These are phyloP conservation scores for Aquilaria sinensis DNA, from an alignment of 345 rosid species.

Conservation along the genomic window DNA sequence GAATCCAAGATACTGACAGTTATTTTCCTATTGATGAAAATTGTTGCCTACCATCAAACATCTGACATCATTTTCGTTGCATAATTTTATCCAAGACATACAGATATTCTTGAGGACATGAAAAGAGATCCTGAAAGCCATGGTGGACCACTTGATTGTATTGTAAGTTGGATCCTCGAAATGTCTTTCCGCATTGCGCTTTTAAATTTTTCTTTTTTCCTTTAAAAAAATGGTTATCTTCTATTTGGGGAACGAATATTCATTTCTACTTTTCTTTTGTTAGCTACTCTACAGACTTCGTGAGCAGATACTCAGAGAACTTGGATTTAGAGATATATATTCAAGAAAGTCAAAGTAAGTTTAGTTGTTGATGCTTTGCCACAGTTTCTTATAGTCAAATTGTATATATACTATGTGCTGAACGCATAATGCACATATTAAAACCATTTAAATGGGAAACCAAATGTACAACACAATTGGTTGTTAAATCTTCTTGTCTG, in stretches of 20 bases:
- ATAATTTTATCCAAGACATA: constrained; percentile 41
- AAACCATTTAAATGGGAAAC: not conserved
- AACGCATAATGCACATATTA: not conserved
- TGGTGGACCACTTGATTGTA: constrained; percentile 91
- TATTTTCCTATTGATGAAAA: no score
- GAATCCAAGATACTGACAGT: no score
- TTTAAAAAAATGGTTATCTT: not conserved
- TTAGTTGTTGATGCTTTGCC: not conserved
- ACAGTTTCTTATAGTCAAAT: not conserved
- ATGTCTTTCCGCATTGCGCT: constrained; percentile 1
- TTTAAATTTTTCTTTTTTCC: not conserved
- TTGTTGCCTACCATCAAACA: no score
- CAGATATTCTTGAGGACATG: constrained; percentile 78
- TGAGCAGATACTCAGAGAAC: constrained; percentile 80
- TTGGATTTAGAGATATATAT: constrained; percentile 93
- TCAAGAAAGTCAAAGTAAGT: constrained; percentile 92
- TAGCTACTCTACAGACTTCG: constrained; percentile 90
- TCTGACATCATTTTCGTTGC: not conserved
- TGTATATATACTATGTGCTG: not conserved
- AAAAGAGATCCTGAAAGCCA: constrained; percentile 98
- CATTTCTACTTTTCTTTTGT: constrained; percentile 11
- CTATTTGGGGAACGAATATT: not conserved
- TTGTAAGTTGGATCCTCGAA: constrained; percentile 37
- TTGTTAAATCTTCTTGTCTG: constrained; percentile 10
- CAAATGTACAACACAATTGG: not conserved